Evolutionary conservation across 257 asterid species (phyloP).

Genomic region (Rauvolfia tetraphylla): DNA sequence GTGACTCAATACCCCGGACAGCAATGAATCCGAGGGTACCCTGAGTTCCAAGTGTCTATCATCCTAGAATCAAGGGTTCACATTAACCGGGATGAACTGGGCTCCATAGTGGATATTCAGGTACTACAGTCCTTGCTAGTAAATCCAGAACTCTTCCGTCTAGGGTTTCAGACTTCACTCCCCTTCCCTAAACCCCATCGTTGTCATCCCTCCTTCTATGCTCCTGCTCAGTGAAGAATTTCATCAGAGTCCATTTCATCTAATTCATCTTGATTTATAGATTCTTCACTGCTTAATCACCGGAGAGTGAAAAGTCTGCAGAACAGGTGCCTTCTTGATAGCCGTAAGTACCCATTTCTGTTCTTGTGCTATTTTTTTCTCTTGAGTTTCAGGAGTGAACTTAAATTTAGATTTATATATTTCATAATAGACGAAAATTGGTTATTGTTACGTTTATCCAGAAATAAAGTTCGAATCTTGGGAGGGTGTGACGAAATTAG

Average conservation of each 20-base stretch:
- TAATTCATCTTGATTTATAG: conserved; percentile 15
- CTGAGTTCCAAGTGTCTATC: conserved; percentile 1
- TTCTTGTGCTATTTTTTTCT: conserved; percentile 1
- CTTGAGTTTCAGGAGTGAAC: not conserved
- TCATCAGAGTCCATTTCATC: conserved; percentile 5
- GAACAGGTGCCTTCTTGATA: conserved; percentile 13
- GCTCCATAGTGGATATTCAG: conserved; percentile 11
- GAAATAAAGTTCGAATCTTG: conserved; percentile 30
- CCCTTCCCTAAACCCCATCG: conserved; percentile 12
- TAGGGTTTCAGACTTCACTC: conserved; percentile 30
- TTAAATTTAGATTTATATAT: conserved; percentile 14
- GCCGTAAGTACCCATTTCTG: conserved; percentile 35
- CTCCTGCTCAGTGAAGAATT: conserved; percentile 2
- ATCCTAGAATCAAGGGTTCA: not conserved
- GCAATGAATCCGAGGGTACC: not conserved
- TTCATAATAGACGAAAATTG: not conserved
- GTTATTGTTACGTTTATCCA: not conserved
- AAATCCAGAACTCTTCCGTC: not conserved
- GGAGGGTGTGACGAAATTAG: conserved; percentile 12
- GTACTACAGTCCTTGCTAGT: not conserved
- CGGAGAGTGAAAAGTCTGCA: not conserved
- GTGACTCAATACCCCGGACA: not conserved
- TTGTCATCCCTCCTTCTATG: not conserved
- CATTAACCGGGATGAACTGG: not conserved
- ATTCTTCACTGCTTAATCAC: conserved; percentile 19